These are phyloP conservation scores for Potentilla sterilis DNA, from an alignment of 306 rosid species.

Conservation along the genomic window DNA sequence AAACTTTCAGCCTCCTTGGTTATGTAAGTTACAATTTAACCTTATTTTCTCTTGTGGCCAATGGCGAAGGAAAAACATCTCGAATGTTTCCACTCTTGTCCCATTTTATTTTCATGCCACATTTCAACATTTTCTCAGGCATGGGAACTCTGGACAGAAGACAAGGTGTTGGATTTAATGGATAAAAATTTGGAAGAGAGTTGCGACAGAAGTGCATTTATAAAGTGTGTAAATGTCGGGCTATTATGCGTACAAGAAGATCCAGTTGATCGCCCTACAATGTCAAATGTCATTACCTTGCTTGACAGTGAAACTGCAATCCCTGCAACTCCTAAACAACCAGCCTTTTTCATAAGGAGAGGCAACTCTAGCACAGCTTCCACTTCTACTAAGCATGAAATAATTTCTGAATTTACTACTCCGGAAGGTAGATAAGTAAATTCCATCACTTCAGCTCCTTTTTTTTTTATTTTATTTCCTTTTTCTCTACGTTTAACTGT, in stretches of 20 bases:
- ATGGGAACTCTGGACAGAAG: constrained; percentile 48
- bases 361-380: constrained; percentile 26
- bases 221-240: constrained; percentile 37
- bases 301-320: constrained; percentile 37
- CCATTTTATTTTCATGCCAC: background rate
- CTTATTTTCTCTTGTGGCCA: background rate
- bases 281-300: constrained; percentile 40
- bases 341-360: constrained; percentile 31
- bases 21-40: constrained; percentile 31
- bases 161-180: constrained; percentile 41
- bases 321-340: constrained; percentile 39
- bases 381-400: constrained; percentile 34
- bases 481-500: no score
- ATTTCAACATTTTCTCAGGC: constrained; percentile 26
- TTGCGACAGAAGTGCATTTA: constrained; percentile 26
- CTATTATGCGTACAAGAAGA: constrained; percentile 55
- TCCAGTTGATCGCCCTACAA: constrained; percentile 44
- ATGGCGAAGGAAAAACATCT: background rate
- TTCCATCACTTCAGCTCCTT: no score
- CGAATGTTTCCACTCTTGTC: background rate
- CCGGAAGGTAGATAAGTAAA: constrained; percentile 32
- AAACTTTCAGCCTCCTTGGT: constrained; percentile 44
- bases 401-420: constrained; percentile 16
- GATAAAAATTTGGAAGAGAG: constrained; percentile 30
- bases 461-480: background rate